These are phyloP conservation scores for Phytopythium delawarense DNA, from an alignment of 352 stramenopile species.

Conservation along the genomic window DNA sequence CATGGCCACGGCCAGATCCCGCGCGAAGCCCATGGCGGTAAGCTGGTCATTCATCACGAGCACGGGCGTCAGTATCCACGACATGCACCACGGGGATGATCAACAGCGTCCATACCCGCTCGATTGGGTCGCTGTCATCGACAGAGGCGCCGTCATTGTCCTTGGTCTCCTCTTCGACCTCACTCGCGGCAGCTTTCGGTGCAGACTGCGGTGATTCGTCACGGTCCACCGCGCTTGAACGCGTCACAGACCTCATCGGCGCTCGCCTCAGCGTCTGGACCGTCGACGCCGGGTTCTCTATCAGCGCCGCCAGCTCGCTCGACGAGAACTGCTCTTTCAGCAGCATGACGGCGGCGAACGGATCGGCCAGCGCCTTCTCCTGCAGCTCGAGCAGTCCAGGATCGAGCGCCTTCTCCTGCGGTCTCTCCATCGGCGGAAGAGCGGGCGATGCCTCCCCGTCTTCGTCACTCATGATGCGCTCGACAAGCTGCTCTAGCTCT, in stretches of 20 bases:
- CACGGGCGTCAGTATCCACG: not conserved
- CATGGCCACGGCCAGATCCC: conserved; percentile 41
- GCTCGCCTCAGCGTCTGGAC: conserved; percentile 26
- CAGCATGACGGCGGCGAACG: conserved; percentile 45
- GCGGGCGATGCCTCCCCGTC: conserved; percentile 10
- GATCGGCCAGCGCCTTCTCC: conserved; percentile 19
- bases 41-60: conserved; percentile 27
- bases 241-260: not conserved
- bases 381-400: conserved; percentile 24
- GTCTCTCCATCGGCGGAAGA: not conserved
- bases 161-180: not conserved
- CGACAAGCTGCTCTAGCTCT: conserved; percentile 22
- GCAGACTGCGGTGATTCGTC: not conserved
- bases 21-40: conserved; percentile 49
- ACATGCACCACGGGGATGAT: not conserved
- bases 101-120: conserved; percentile 27
- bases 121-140: conserved; percentile 5
- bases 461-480: conserved; percentile 7
- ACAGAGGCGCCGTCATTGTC: not conserved
- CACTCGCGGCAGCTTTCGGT: conserved; percentile 1
- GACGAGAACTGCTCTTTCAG: conserved; percentile 43
- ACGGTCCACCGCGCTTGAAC: not conserved
- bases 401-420: conserved; percentile 13
- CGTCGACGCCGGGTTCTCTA: conserved; percentile 38
- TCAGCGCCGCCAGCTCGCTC: conserved; percentile 31